Percentiles rank a stretch among this genome's conserved stretches.
phyloP scores from a whole-genome alignment of 768 basidiomycete species.

The Dioszegia aurantiaca region DNA sequence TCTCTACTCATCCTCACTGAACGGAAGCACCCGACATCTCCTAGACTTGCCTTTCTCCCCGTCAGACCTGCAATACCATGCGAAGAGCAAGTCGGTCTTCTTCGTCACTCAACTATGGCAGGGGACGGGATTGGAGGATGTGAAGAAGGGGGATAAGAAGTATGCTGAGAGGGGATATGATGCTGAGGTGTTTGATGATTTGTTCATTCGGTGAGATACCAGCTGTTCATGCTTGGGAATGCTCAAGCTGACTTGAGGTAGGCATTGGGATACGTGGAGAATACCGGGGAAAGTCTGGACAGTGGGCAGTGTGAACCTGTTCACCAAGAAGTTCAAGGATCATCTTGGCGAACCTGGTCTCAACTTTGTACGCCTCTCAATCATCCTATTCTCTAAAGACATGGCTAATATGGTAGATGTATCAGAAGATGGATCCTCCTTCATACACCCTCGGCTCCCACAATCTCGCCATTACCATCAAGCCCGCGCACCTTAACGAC shows the following conservation, averaged over 20 bases:
- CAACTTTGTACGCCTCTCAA: slow-evolving; percentile 22
- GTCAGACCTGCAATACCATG: slow-evolving; percentile 21
- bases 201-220: slow-evolving; percentile 30
- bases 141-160: slow-evolving; percentile 63
- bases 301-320: slow-evolving; percentile 22
- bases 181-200: slow-evolving; percentile 39
- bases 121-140: slow-evolving; percentile 69
- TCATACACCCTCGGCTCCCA: slow-evolving; percentile 54
- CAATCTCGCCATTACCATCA: slow-evolving; percentile 77
- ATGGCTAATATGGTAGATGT: slow-evolving; percentile 53
- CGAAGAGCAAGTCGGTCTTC: slow-evolving; percentile 60
- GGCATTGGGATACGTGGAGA: slow-evolving; percentile 40
- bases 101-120: slow-evolving; percentile 79
- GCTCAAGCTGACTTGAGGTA: not conserved
- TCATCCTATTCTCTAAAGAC: not conserved
- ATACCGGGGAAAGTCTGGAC: slow-evolving; percentile 40
- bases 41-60: slow-evolving; percentile 23
- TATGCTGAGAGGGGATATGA: slow-evolving; percentile 26
- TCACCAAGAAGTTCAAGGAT: slow-evolving; percentile 16
- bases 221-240: no score
- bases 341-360: slow-evolving; percentile 22
- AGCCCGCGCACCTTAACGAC: slow-evolving; percentile 71
- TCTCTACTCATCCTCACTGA: slow-evolving; percentile 18
- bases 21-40: not conserved
- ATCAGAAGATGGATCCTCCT: slow-evolving; percentile 65